Evolutionary conservation across 208 protist genomes (phyloP), one percentile per base, ranked within the genome.

Genomic region (Leishmania turanica): DNA sequence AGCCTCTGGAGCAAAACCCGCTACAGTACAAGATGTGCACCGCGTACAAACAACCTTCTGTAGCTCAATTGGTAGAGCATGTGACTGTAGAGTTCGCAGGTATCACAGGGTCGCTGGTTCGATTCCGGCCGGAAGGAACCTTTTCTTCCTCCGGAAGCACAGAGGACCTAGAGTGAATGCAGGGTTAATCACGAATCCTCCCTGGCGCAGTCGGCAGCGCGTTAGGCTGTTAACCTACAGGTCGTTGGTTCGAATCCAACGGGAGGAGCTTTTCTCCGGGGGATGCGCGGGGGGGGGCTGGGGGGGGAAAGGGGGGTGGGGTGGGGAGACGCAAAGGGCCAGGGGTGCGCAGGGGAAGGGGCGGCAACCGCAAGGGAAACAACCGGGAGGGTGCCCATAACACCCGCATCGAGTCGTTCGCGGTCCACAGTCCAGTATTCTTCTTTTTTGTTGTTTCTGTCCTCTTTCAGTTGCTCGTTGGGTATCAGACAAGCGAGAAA

Each of bases 81-180:
- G 34, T 69, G 64, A 69, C 64, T 85, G 82, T 85, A 85, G 82
- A 85, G 58, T 47, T 71, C 0, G 82, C 82, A 85, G 70, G 47
- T 75, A 75, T 75, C 70, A 75, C 70, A 75, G 70, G 92, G 92
- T 96, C 90, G 90, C 83, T 90, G 90, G 92, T 96, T 94, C 92
- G 83, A 95, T 94, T 95, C 92, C 90, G 72, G 72, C 70, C 89
- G 78, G 86, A 93, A 86, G 80, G 89, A 85, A 84, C 80, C 82
- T 71, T 76, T 82, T 87, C 37, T 80, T 79, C 69, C 4, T 45
- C 40, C 9, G 2, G 4, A 47, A 47, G 5, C 6, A 11, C 42
- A 9, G 4, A 47, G 1, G 45, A 8, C 8, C 0, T 0, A 47
- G 6, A 47, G 45, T 47, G 45, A 11, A 9, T 47, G 42, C 42